Conservation (phyloP, 1,284 basidiomycete genomes). For the Erythrobasidium hasegawianum region DNA sequence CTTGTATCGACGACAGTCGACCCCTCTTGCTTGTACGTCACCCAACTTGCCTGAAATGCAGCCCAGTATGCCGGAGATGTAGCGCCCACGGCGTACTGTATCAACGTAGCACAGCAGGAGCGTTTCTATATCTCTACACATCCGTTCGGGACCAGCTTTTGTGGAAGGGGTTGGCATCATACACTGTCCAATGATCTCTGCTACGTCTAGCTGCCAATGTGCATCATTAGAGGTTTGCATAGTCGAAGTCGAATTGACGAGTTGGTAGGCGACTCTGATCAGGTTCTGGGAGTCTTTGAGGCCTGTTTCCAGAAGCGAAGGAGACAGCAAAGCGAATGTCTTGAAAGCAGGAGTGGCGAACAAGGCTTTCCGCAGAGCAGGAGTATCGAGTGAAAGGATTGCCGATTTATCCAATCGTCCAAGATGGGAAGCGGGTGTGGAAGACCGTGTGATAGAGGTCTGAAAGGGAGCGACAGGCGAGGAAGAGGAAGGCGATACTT, state of each 20-base stretch:
- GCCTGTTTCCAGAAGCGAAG: background rate
- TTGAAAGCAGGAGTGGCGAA: slow-evolving; percentile 21
- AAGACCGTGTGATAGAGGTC: too few species aligned
- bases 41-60: slow-evolving; percentile 27
- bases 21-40: slow-evolving; percentile 8
- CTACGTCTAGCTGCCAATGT: background rate
- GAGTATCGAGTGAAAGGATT: slow-evolving; percentile 15
- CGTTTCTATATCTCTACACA: slow-evolving; percentile 11
- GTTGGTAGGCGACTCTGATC: slow-evolving; percentile 16
- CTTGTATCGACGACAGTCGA: slow-evolving; percentile 22
- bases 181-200: slow-evolving; percentile 12
- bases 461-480: too few species aligned
- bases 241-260: slow-evolving; percentile 4
- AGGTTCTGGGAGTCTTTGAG: slow-evolving; percentile 5
- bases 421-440: too few species aligned
- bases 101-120: slow-evolving; percentile 30
- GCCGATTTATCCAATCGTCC: background rate
- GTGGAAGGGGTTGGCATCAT: slow-evolving; percentile 18
- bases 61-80: slow-evolving; percentile 23
- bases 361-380: slow-evolving; percentile 13
- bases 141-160: background rate
- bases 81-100: slow-evolving; percentile 10
- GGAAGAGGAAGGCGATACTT: too few species aligned
- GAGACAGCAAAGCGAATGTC: slow-evolving; percentile 16
- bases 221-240: background rate